A percentile compares a stretch with the other conserved stretches of the same genome.
These are phyloP conservation scores for Exophiala calicioides DNA, from an alignment of 2,329 filamentous ascomycete genomes.

Conservation along the genomic window DNA sequence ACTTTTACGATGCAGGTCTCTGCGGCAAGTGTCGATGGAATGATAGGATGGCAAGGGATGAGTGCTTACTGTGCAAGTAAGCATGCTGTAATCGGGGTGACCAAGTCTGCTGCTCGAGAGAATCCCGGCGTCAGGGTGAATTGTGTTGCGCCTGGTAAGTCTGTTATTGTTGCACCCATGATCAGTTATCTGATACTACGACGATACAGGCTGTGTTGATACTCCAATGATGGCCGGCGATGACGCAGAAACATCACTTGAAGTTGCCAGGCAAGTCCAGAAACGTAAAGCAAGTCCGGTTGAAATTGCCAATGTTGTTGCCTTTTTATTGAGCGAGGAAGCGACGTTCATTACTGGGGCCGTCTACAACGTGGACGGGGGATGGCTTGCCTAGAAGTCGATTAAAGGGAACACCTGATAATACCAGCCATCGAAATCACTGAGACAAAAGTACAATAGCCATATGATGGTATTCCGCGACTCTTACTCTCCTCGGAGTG, in stretches of 20 bases:
- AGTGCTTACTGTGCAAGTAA: conserved; percentile 47
- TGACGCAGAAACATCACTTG: conserved; percentile 15
- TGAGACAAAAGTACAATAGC: too few relatives aligned
- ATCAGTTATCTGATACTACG: not conserved
- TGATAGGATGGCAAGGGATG: conserved; percentile 39
- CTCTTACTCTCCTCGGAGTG: too few relatives aligned
- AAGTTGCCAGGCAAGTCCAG: conserved; percentile 29
- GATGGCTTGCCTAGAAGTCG: conserved; percentile 41
- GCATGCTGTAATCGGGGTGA: conserved; percentile 47
- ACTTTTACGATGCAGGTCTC: conserved; percentile 14
- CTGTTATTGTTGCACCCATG: not conserved
- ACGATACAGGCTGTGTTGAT: conserved; percentile 13
- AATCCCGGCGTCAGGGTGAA: conserved; percentile 41
- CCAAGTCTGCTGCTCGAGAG: conserved; percentile 41
- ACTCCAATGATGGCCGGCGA: conserved; percentile 17
- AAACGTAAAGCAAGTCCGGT: conserved; percentile 37
- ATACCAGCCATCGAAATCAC: too few relatives aligned
- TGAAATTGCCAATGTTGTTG: conserved; percentile 46
- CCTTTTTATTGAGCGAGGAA: conserved; percentile 51
- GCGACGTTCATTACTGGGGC: conserved; percentile 51
- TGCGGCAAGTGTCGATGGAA: conserved; percentile 30
- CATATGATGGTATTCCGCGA: too few relatives aligned
- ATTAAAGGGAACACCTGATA: too few relatives aligned
- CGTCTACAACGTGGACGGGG: conserved; percentile 51
- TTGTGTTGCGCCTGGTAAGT: conserved; percentile 39